Base-by-base conservation (phyloP, 2,329 filamentous ascomycete species). In the Fusarium chlamydosporum region DNA sequence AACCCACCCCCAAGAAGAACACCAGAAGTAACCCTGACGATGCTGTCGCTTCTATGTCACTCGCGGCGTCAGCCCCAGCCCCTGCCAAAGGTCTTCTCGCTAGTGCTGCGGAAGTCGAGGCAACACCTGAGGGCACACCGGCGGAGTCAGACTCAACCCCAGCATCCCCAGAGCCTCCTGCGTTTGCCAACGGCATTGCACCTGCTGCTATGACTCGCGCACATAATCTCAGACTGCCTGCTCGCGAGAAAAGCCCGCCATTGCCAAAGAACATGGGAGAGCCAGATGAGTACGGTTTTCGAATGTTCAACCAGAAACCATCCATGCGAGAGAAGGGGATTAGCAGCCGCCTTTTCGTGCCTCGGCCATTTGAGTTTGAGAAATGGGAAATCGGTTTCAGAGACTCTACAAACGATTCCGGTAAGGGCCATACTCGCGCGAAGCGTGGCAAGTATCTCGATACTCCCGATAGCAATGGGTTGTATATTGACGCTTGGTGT, bases 371-470 rank as follows among this genome's bases (percentile, higher is more conserved):
- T 65, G 77, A 81, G 52, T 88, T 82, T 57, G 80, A 85, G 37
- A 78, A 84, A 10, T 79, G 83, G 59, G 86, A 89, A 72, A 89
- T 89, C 63, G 87, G 87, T 15, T 89, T 87, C 74, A 82, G 85
- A 23, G 87, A 89, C 70, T 86, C 85, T 6, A 82, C 82, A 63
- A 89, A 89, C 61, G 85, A 86, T 68, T 82, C 83, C 31, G 81
- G 81, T 61, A 84, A 85, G 58, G 84, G 84, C 23, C 84, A 85
- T 46, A 87, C 83, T 34, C 82, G 81, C 67, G 81, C 82, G 15
- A 83, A 84, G 63, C 81, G 86, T 50, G 85, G 85, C 71, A 84
- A 82, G 73, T 88, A 83, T 69, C 79, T 87, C 46, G 81, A 84
- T 65, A 83, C 80, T 29, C 85, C 86, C 37, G 86, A 87, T 72